Evolutionary conservation across 768 basidiomycete genomes (phyloP), one percentile per base, ranked within the genome.

Genomic region (Leucosporidium yakuticum): DNA sequence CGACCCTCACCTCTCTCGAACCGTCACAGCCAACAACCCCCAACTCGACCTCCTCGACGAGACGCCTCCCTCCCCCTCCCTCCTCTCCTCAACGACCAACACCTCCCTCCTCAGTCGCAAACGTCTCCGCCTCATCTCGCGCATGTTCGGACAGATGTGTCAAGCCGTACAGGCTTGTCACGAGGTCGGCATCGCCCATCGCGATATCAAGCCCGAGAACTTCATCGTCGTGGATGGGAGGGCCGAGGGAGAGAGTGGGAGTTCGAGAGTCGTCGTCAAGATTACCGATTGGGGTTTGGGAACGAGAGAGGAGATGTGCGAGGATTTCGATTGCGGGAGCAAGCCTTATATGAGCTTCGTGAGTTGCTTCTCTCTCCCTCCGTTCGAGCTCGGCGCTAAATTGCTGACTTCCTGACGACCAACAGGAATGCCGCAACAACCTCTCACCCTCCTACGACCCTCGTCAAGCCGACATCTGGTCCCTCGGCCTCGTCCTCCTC

Each of bases 61-160:
- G 27, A 95, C 93, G 8, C 95, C 95, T 44, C 93, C 95, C 2
- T 96, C 94, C 5, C 95, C 95, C 29, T 88, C 88, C 55, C 84
- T 99, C 60, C 87, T 99, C 59, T 89, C 92, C 44, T 70, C 84
- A 86, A 75, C 86, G 85, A 77, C 90, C 86, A 55, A 83, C 60
- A 66, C 85, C 36, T 88, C 91, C 71, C 82, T 96, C 39, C 87
- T 99, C 63, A 90, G 90, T 32, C 85, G 86, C 64, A 88, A 88
- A 50, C 88, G 95, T 66, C 85, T 99, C 34, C 88, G 90, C 21
- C 85, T 99, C 73, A 92, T 99, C 76, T 87, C 93, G 4, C 88
- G 90, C 77, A 99, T 99, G 95, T 98, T 99, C 79, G 82, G 86
- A 25, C 96, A 98, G 80, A 99, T 99, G 95, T 98, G 95, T 77